Base-by-base conservation (phyloP, 2,329 filamentous ascomycete genomes). In the Alternaria ventricosa region DNA sequence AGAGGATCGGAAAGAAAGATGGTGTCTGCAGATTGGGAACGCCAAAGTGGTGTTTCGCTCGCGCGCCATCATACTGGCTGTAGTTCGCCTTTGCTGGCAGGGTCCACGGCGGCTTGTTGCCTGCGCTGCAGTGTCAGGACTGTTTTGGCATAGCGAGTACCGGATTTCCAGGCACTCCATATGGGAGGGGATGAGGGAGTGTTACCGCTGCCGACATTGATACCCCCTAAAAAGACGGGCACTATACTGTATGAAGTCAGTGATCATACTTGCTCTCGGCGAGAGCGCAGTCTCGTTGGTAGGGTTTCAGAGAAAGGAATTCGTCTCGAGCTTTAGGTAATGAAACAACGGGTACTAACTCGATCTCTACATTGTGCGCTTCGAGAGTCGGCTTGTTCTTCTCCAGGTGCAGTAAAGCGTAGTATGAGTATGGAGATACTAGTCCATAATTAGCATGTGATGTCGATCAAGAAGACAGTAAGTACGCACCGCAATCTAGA, bases 51-150 rank as follows among this genome's bases (percentile, higher is more conserved):
- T 79, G 80, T 62, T 82, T 81, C n/a, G 85, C 84, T 46, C 87
- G 80, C 20, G 76, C 71, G 4, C 72, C 72, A 70, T 89, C 87
- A 61, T 82, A 85, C 25, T 71, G 71, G 53, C 85, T 82, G 73
- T 93, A 90, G 1, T 73, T 77, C 22, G 86, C 89, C 82, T 94
- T 94, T 46, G 87, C 88, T 2, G 89, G 87, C 28, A 92, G 82
- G 0, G 84, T 84, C 90, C 91, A 94, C 1, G 92, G 92, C 0
- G 92, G 92, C 68, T 88, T 88, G 78, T 96, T 95, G 54, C 90
- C 90, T 88, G 54, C 46, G 27, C 36, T 36, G 41, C 55, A 28
- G n/a, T 65, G 54, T 67, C 47, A 66, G 61, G 18, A 49, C 15
- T 22, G 27, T 27, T 50, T 5, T n/a, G 33, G 50, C 27, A 44